Evolutionary conservation across 768 basidiomycete species (phyloP).

Genomic region (Tulasnella sp.): DNA sequence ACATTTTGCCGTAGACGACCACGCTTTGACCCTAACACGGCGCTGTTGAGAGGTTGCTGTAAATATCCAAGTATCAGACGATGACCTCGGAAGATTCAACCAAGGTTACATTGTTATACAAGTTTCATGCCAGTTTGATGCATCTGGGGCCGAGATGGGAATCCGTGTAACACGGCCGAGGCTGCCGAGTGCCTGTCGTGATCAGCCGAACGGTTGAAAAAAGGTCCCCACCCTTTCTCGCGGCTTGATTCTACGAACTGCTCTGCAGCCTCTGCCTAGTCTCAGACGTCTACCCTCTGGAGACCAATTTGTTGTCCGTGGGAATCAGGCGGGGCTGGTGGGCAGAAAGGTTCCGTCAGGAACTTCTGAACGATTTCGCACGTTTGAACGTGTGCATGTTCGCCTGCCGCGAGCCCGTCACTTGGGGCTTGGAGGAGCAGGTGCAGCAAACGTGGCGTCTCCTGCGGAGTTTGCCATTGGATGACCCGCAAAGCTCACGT

Average conservation of each 20-base stretch:
- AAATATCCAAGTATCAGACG: neutral
- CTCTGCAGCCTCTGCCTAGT: no score
- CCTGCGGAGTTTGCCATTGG: neutral
- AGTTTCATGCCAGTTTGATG: neutral
- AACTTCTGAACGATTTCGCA: no score
- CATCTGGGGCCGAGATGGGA: neutral
- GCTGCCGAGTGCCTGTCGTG: no score
- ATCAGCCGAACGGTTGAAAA: neutral
- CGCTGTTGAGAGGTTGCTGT: neutral
- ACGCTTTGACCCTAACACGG: no score
- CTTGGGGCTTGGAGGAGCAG: neutral
- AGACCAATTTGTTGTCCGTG: no score
- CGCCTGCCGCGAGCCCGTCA: neutral
- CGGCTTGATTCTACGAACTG: neutral
- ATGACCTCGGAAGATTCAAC: neutral
- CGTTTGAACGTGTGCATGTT: no score
- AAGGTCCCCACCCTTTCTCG: neutral
- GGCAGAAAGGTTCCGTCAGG: no score
- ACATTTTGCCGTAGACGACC: neutral
- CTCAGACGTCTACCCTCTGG: no score
- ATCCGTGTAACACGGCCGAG: neutral
- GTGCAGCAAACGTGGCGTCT: neutral
- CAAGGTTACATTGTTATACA: neutral
- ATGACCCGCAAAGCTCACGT: slow-evolving; percentile 15
- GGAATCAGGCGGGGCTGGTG: no score